These are phyloP conservation scores for Cryphonectria parasitica DNA, from an alignment of 2,329 filamentous ascomycete genomes.

Conservation along the genomic window DNA sequence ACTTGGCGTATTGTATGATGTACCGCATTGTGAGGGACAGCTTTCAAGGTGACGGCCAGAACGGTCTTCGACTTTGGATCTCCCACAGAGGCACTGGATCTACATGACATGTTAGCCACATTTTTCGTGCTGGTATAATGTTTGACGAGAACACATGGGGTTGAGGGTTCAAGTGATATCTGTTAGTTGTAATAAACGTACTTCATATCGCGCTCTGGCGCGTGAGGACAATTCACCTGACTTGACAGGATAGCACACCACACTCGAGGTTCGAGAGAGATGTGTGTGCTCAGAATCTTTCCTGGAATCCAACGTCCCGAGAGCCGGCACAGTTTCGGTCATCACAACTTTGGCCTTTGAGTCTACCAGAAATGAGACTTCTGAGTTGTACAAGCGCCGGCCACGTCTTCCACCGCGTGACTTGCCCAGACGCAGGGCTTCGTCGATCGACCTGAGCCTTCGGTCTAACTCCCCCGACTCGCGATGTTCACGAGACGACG, in stretches of 20 bases:
- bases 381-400: constrained; percentile 11
- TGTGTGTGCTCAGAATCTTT: not conserved
- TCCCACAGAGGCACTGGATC: not conserved
- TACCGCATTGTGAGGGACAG: constrained; percentile 6
- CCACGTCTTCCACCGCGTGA: no score
- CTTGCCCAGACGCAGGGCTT: not conserved
- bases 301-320: not conserved
- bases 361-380: not conserved
- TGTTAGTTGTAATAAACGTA: not conserved
- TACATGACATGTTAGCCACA: not conserved
- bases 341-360: not conserved
- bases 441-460: constrained; percentile 8
- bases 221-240: not conserved
- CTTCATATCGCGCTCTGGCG: not conserved
- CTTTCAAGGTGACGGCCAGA: not conserved
- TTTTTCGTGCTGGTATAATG: not conserved
- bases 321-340: not conserved
- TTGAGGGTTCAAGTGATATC: not conserved
- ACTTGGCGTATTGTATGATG: not conserved
- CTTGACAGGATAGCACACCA: not conserved
- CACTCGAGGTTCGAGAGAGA: no score
- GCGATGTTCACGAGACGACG: not conserved
- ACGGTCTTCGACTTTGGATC: constrained; percentile 6
- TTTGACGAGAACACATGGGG: not conserved
- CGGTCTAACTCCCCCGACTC: constrained; percentile 12